Base-by-base conservation (phyloP, 345 rosid genomes). In the Microcos paniculata region DNA sequence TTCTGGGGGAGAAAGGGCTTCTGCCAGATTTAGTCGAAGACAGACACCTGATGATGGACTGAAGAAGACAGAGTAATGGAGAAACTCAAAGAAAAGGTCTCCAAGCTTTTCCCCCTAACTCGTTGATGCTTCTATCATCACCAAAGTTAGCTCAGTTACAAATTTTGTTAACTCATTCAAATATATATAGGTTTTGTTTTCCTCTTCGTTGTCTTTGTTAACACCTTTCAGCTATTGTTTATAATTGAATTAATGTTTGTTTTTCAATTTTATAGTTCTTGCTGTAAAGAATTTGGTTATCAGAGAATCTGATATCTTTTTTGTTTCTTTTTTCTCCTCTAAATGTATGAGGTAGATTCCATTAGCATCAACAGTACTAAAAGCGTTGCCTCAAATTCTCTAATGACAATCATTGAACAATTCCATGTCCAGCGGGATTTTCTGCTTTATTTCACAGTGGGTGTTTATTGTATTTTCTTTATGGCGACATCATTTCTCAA, bases 1-100 rank as follows among this genome's bases (percentile, higher is more conserved):
- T 52, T 85, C 91, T 15, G 84, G 80, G n/a, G 72, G 83, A 71
- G 87, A 82, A 65, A 81, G 40, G 73, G 58, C 49, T n/a, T 67
- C 11, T 38, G 43, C 23, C 24, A 52, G 52, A 30, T 43, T n/a
- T 12, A 18, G 2, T 46, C 43, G 30, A 19, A 21, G 40, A 30
- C 52, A 23, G 28, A 52, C 28, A 2, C 8, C 49, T 52, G 57
- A 2, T 28, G 84, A 48, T n/a, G n/a, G n/a, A 43, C 26, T 12
- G 19, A 77, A 77, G 59, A 73, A 84, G 85, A 46, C 21, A 0
- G 80, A 81, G 31, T 80, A 71, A 83, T 18, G 56, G 28, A 56
- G 64, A 56, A 24, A 67, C 38, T 55, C 9, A 67, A 1, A 3
- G 38, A 35, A 35, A 35, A 35, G 71, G 1, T 26, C 11, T 46